phyloP scores from a whole-genome alignment of 2,329 filamentous ascomycete species.

The Diaporthe citriasiana region DNA sequence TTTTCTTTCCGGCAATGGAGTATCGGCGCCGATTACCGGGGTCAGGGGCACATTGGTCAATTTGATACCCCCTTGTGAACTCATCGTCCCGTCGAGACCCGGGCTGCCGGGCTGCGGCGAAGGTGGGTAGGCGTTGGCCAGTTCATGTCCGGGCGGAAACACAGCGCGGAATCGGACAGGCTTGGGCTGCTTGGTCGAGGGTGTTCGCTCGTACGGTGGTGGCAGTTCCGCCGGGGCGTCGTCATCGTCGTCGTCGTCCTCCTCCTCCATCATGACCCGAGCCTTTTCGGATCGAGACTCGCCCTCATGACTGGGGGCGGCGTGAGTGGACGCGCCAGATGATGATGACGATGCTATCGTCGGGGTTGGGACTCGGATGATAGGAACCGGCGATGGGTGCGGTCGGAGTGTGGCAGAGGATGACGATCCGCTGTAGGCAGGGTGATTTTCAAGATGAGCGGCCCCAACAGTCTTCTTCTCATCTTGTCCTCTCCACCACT shows the following conservation, averaged over 20 bases:
- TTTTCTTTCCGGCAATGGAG: constrained; percentile 58
- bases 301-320: constrained; percentile 34
- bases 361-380: constrained; percentile 44
- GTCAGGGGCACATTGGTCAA: constrained; percentile 72
- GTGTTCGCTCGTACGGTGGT: constrained; percentile 66
- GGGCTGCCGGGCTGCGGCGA: constrained; percentile 75
- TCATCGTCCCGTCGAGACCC: constrained; percentile 72
- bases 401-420: constrained; percentile 43
- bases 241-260: constrained; percentile 53
- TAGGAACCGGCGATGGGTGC: constrained; percentile 36
- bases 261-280: constrained; percentile 56
- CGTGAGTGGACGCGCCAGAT: constrained; percentile 43
- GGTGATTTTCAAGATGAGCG: constrained; percentile 39
- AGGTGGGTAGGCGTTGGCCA: constrained; percentile 63
- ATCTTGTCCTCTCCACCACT: constrained; percentile 55
- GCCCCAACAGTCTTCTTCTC: constrained; percentile 46
- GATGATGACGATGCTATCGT: constrained; percentile 49
- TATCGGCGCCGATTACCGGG: constrained; percentile 51
- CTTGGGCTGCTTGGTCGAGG: constrained; percentile 56
- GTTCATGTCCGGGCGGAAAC: constrained; percentile 67
- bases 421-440: constrained; percentile 41
- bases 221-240: constrained; percentile 58
- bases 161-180: constrained; percentile 68
- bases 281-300: constrained; percentile 56
- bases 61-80: constrained; percentile 71